Percentiles rank a stretch among this genome's conserved stretches.
phyloP scores from a whole-genome alignment of 192 early-diverging fungal species.

The Neocallimastix lanati region DNA sequence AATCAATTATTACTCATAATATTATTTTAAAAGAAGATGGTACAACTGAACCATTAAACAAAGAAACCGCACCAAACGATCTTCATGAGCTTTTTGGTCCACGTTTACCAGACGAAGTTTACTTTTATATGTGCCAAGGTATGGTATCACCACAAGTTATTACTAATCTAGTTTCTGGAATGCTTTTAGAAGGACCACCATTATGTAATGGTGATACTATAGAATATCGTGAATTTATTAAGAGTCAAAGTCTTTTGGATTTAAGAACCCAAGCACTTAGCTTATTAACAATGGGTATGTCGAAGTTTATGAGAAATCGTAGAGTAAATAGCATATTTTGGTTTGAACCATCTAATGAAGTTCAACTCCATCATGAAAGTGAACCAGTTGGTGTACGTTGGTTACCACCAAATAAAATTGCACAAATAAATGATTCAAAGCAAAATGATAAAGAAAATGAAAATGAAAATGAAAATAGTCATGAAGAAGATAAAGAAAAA shows the following conservation, averaged over 20 bases:
- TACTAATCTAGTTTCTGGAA: conserved; percentile 43
- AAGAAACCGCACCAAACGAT: conserved; percentile 44
- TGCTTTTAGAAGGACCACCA: conserved; percentile 48
- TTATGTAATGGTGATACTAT: conserved; percentile 61
- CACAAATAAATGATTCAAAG: conserved; percentile 7
- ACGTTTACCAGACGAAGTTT: conserved; percentile 47
- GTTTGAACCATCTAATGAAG: conserved; percentile 20
- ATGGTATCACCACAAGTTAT: conserved; percentile 41
- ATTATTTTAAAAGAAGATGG: conserved; percentile 53
- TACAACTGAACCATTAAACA: conserved; percentile 43
- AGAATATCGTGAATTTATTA: conserved; percentile 48
- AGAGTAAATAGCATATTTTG: conserved; percentile 41
- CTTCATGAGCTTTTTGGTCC: conserved; percentile 68
- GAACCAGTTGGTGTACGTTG: conserved; percentile 41
- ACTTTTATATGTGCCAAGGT: conserved; percentile 49
- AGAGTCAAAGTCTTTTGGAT: conserved; percentile 22
- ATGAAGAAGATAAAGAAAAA: conserved; percentile 19
- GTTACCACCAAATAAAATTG: conserved; percentile 15
- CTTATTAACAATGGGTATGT: conserved; percentile 31
- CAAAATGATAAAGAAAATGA: conserved; percentile 16
- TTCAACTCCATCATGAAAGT: conserved; percentile 1
- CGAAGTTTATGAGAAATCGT: conserved; percentile 44
- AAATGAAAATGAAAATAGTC: background rate
- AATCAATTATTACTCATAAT: conserved; percentile 52
- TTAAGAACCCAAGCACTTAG: conserved; percentile 37